Conservation (phyloP, 1,284 basidiomycete species). For the Mycosarcoma mackinlayi region DNA sequence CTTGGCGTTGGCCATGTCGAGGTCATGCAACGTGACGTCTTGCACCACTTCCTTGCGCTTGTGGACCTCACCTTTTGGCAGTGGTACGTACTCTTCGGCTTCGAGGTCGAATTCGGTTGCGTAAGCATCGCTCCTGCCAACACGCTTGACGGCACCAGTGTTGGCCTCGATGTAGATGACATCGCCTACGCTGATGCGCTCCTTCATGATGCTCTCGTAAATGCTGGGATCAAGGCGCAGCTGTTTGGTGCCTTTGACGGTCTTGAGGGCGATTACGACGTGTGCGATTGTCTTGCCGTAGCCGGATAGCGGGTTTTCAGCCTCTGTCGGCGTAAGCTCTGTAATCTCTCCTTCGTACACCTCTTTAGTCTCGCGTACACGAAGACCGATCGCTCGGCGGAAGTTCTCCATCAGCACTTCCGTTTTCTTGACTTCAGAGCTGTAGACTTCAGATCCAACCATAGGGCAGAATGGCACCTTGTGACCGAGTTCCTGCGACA, state of each 20-base stretch:
- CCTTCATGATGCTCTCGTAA: conserved; percentile 97
- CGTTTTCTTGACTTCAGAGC: conserved; percentile 97
- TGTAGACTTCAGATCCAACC: conserved; percentile 97
- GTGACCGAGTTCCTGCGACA: conserved; percentile 90
- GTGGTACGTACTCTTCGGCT: conserved; percentile 95
- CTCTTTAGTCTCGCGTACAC: conserved; percentile 85
- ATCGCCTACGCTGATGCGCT: conserved; percentile 95
- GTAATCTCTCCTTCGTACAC: conserved; percentile 99
- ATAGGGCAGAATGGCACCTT: conserved; percentile 99
- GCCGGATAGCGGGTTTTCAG: conserved; percentile 73
- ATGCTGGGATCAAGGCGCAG: conserved; percentile 92
- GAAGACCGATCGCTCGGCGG: conserved; percentile 85
- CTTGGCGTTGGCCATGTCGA: conserved; percentile 95
- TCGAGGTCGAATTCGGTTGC: conserved; percentile 98
- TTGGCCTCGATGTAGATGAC: conserved; percentile 96
- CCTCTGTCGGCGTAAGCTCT: conserved; percentile 88
- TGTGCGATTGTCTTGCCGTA: conserved; percentile 99
- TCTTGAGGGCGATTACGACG: conserved; percentile 95
- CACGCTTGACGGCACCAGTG: conserved; percentile 96
- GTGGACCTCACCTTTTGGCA: conserved; percentile 98
- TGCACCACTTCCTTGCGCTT: conserved; percentile 97
- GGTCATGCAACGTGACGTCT: conserved; percentile 93
- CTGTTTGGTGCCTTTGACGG: conserved; percentile 98
- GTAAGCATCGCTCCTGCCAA: conserved; percentile 96
- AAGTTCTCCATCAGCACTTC: conserved; percentile 97